Evolutionary conservation across 176 grass and related monocot species (phyloP).

Genomic region (Tuctoria greenei): DNA sequence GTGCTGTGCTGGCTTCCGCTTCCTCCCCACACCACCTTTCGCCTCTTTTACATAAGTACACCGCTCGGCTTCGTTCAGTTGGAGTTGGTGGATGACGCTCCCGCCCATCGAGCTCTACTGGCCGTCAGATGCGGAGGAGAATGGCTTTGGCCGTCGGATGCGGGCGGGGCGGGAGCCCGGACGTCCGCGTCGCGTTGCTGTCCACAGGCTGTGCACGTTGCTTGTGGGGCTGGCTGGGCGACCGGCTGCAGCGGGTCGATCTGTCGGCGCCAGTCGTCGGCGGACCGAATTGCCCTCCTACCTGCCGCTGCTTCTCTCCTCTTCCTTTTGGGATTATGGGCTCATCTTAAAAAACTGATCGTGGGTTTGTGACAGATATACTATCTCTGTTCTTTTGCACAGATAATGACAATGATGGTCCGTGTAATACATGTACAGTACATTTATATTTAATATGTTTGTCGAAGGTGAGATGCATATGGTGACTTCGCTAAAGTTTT

Average conservation of each 20-base stretch:
- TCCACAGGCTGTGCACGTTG: neutral
- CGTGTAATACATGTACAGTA: no score
- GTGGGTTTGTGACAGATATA: conserved; percentile 12
- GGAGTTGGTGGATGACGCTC: conserved; percentile 31
- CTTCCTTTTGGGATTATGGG: no score
- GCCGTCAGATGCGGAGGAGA: neutral
- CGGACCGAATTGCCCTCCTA: conserved; percentile 49
- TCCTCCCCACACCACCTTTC: neutral
- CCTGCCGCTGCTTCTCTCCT: neutral
- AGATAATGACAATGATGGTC: no score
- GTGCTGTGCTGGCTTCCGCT: neutral
- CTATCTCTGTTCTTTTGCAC: no score
- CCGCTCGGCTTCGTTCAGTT: conserved; percentile 10
- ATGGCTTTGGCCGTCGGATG: neutral
- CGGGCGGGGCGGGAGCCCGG: neutral
- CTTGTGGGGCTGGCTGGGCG: neutral
- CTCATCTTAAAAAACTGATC: neutral
- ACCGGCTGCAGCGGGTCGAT: conserved; percentile 42
- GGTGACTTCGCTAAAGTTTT: no score
- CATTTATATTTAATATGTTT: no score
- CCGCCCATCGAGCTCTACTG: neutral
- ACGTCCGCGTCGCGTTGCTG: neutral
- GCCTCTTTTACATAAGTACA: conserved; percentile 18
- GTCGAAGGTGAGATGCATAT: no score
- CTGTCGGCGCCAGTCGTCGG: conserved; percentile 41